Base-by-base conservation (phyloP, 129 eudicot genomes). In the Arctium minus region DNA sequence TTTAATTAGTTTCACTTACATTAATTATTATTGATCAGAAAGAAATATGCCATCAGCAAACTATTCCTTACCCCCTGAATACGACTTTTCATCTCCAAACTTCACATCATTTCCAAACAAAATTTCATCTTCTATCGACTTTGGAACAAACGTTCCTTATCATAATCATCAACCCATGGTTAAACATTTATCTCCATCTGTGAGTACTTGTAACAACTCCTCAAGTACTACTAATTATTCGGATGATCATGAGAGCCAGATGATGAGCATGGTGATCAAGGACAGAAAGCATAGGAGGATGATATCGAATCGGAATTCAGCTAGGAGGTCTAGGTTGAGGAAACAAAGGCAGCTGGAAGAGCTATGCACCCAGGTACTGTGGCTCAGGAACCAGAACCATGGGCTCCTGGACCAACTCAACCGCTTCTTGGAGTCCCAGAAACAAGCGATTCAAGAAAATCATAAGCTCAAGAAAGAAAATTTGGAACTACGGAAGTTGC, bases 281-380 rank as follows among this genome's bases (percentile, higher is more conserved):
- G 85, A 87, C 75, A 80, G 89, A 73, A 87, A 73, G 82, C 85
- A 36, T 17, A 83, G 89, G 73, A 40, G 87, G 80, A 87, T 80
- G 89, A 71, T 87, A n/a, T 87, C 89, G 5, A 87, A 87, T 75
- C 72, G 87, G 27, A 87, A 87, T 70, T 87, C 89, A 1, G 89
- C 89, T 27, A 76, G 85, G 53, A 70, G 89, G 78, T 83, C 89
- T 9, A 79, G 89, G 36, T 74, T 83, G 85, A 76, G 89, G 75
- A 87, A 87, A 62, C 89, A 83, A 75, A 83, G 81, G 76, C 87
- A 87, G 42, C 82, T 87, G 2, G 83, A 87, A 29, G 87, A 87
- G 77, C 85, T 87, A 13, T 80, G 85, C 83, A 33, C 87, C 22
- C 89, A 83, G 56, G 83, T 83, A 13, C 9, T 44, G 32, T 70